These are phyloP conservation scores for Cucumis cinereus DNA, from an alignment of 306 rosid species.

Conservation along the genomic window DNA sequence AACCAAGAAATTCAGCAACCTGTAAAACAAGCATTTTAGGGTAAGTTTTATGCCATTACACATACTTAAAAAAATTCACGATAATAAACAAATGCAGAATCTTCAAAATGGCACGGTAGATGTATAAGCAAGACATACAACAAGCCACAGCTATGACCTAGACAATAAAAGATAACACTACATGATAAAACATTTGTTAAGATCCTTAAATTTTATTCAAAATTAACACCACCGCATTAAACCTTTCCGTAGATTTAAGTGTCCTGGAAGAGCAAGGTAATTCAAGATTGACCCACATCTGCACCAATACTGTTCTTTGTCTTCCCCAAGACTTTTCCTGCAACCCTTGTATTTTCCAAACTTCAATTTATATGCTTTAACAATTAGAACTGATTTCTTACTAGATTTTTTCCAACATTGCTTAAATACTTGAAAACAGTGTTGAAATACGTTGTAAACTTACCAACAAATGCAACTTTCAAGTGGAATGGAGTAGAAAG, in stretches of 20 bases:
- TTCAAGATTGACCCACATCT: background rate
- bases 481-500: background rate
- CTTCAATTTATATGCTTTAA: background rate
- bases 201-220: background rate
- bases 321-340: background rate
- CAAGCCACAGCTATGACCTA: background rate
- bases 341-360: background rate
- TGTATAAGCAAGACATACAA: background rate
- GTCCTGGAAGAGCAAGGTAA: background rate
- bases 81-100: background rate
- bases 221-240: background rate
- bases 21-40: constrained; percentile 25
- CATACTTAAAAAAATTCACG: background rate
- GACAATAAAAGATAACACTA: background rate
- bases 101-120: background rate
- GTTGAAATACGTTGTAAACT: background rate
- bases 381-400: background rate
- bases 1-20: constrained; percentile 80
- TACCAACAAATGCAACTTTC: background rate
- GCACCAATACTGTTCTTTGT: background rate
- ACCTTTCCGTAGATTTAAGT: background rate
- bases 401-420: background rate
- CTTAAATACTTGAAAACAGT: background rate
- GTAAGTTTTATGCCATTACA: background rate
- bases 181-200: background rate